A percentile compares a stretch with the other conserved stretches of the same genome.
phyloP scores from a whole-genome alignment of 768 basidiomycete species.

The Tremella mesenterica region DNA sequence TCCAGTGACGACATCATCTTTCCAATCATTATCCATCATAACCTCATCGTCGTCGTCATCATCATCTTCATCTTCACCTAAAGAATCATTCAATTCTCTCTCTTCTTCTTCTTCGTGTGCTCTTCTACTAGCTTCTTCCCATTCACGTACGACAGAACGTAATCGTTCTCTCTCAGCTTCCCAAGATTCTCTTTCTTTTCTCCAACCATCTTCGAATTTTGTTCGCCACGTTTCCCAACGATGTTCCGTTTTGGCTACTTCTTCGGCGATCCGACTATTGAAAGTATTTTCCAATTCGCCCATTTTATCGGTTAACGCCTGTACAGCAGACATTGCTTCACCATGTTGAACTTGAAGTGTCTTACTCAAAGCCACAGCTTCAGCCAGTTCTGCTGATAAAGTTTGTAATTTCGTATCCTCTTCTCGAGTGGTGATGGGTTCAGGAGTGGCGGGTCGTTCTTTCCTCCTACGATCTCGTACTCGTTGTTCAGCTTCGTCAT shows the following conservation, averaged over 20 bases:
- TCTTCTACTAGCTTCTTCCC: conserved; percentile 53
- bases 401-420: conserved; percentile 57
- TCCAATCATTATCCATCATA: conserved; percentile 5
- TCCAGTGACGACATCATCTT: conserved; percentile 7
- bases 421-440: conserved; percentile 51
- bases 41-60: conserved; percentile 26
- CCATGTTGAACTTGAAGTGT: conserved; percentile 69
- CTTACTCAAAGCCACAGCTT: conserved; percentile 63
- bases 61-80: conserved; percentile 26
- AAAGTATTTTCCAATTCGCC: conserved; percentile 38
- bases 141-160: conserved; percentile 64
- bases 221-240: conserved; percentile 61
- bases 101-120: conserved; percentile 45
- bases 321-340: conserved; percentile 54
- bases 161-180: conserved; percentile 67
- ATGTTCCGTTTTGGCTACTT: conserved; percentile 40
- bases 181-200: conserved; percentile 70
- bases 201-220: conserved; percentile 71
- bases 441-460: conserved; percentile 69
- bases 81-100: conserved; percentile 37
- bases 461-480: conserved; percentile 35
- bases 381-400: conserved; percentile 64
- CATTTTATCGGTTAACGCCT: conserved; percentile 34
- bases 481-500: conserved; percentile 35
- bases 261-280: conserved; percentile 32